Percentiles rank a stretch among this genome's conserved stretches.
Conservation (phyloP, 352 stramenopile genomes). For the Pythium guiyangense region DNA sequence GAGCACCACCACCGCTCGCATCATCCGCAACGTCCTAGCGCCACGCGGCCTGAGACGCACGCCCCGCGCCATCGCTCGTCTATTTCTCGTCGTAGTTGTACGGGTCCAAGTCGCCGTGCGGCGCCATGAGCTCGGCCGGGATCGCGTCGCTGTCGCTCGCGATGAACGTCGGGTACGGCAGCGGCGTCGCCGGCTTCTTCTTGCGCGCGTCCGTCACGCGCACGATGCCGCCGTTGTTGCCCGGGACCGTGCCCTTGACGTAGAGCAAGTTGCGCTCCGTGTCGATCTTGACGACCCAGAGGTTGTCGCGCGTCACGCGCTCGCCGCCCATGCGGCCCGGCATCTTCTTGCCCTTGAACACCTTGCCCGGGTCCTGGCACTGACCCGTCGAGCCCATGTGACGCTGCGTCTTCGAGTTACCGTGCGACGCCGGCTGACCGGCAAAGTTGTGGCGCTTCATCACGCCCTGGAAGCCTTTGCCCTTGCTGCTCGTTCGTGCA, state of each 20-base stretch:
- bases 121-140: slow-evolving; percentile 68
- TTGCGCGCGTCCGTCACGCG: slow-evolving; percentile 85
- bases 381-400: slow-evolving; percentile 96
- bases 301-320: slow-evolving; percentile 95
- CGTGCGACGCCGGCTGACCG: slow-evolving; percentile 96
- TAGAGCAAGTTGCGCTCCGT: slow-evolving; percentile 91
- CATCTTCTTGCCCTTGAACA: slow-evolving; percentile 99
- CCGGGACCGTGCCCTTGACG: slow-evolving; percentile 91
- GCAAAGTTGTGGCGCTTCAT: slow-evolving; percentile 99
- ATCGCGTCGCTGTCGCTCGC: slow-evolving; percentile 36
- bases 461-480: slow-evolving; percentile 91
- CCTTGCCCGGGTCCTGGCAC: slow-evolving; percentile 97
- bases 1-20: background rate
- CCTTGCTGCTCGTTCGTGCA: slow-evolving; percentile 39
- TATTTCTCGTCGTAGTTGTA: slow-evolving; percentile 87
- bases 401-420: slow-evolving; percentile 97
- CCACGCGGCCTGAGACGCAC: background rate
- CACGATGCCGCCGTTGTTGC: slow-evolving; percentile 85
- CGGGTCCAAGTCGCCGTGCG: slow-evolving; percentile 68
- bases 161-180: slow-evolving; percentile 85
- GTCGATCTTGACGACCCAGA: slow-evolving; percentile 92
- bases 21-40: background rate
- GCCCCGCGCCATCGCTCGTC: slow-evolving; percentile 5
- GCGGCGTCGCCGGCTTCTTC: slow-evolving; percentile 55
- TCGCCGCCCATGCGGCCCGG: slow-evolving; percentile 95